Percentiles rank a stretch among this genome's conserved stretches.
Conservation (phyloP, 179 eudicot species). For the Gypsophila paniculata region DNA sequence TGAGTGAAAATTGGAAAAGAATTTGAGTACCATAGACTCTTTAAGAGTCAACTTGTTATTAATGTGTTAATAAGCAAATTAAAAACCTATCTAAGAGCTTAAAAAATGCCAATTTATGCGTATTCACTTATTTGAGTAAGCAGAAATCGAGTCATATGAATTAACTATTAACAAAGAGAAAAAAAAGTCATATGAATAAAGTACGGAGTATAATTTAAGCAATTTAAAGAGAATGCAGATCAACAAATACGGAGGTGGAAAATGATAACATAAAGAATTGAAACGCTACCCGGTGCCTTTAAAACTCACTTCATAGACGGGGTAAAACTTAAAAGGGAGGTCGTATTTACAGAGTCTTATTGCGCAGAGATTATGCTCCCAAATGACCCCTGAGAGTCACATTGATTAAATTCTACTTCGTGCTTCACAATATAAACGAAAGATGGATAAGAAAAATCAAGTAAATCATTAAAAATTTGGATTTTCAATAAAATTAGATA, state of each 20-base stretch:
- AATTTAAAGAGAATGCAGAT: not conserved
- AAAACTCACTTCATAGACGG: not conserved
- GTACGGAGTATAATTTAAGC: not conserved
- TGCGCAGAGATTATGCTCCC: not conserved
- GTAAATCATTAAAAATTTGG: not conserved
- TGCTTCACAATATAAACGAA: not conserved
- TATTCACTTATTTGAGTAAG: not conserved
- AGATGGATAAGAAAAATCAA: not conserved
- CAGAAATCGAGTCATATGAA: not conserved
- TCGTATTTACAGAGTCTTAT: not conserved
- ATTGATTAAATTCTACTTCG: not conserved
- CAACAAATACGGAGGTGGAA: not conserved
- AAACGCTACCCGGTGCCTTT: too few relatives aligned
- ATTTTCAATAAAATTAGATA: not conserved
- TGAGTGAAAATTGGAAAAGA: constrained; percentile 1
- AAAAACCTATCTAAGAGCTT: not conserved
- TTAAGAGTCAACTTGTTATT: not conserved
- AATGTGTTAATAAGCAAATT: not conserved
- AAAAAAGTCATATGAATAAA: not conserved
- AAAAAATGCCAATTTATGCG: constrained; percentile 1
- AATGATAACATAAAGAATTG: too few relatives aligned
- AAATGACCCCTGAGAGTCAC: not conserved
- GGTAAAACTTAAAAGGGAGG: not conserved
- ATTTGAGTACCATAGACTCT: not conserved
- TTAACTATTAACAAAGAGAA: too few relatives aligned